A percentile compares a stretch with the other conserved stretches of the same genome.
Conservation (phyloP, 164 flowering plant genomes). For the Piper longum region DNA sequence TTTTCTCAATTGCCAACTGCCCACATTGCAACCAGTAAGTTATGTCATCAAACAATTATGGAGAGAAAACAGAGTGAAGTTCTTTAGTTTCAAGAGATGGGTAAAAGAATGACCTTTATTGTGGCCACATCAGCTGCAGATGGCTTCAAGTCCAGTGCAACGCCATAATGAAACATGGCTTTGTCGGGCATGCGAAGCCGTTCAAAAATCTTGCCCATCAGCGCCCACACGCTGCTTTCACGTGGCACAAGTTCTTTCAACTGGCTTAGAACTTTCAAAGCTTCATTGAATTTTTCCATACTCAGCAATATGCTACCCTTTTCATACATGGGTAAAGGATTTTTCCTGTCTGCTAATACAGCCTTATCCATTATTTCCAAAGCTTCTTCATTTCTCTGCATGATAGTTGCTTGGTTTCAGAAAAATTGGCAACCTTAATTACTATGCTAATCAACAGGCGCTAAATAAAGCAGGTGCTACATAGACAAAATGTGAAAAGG, state of each 20-base stretch:
- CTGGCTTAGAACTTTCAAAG: conserved; percentile 74
- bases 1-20: conserved; percentile 89
- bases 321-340: conserved; percentile 93
- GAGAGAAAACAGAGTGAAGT: neutral
- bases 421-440: neutral
- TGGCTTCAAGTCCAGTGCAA: conserved; percentile 91
- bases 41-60: neutral
- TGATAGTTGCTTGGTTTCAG: neutral
- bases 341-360: conserved; percentile 75
- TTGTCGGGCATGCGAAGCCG: conserved; percentile 53
- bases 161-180: conserved; percentile 91
- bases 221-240: conserved; percentile 93
- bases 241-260: conserved; percentile 84
- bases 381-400: conserved; percentile 76
- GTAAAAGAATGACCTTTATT: conserved; percentile 53
- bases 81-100: neutral
- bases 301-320: conserved; percentile 78
- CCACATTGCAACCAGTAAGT: conserved; percentile 2
- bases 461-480: neutral
- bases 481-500: neutral
- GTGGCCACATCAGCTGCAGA: conserved; percentile 85
- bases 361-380: conserved; percentile 82
- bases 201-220: conserved; percentile 89
- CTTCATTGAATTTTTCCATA: conserved; percentile 61
- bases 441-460: neutral